Conservation (phyloP, 768 basidiomycete species). For the Sistotremastrum suecicum region DNA sequence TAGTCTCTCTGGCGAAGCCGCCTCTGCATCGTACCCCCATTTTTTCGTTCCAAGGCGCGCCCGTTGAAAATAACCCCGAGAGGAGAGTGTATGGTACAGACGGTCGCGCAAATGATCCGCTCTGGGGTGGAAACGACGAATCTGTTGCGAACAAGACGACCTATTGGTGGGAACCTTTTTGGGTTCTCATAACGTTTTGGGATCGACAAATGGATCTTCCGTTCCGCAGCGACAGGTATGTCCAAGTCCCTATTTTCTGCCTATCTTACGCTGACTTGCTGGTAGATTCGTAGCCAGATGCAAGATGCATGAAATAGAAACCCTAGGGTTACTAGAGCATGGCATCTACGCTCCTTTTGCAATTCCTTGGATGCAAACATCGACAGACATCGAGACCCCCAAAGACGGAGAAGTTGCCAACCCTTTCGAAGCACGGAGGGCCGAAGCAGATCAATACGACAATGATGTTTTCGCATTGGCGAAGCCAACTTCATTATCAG, state of each 20-base stretch:
- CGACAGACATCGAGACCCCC: constrained; percentile 17
- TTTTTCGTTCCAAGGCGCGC: constrained; percentile 64
- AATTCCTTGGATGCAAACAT: constrained; percentile 19
- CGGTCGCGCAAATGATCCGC: constrained; percentile 44
- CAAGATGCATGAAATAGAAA: constrained; percentile 96
- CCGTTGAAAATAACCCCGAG: constrained; percentile 32
- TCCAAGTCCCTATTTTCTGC: background rate
- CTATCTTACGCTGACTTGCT: constrained; percentile 2
- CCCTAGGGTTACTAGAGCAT: constrained; percentile 83
- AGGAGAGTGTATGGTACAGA: constrained; percentile 28
- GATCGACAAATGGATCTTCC: constrained; percentile 79
- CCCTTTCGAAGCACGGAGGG: constrained; percentile 16
- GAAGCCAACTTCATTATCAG: constrained; percentile 14
- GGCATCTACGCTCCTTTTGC: constrained; percentile 73
- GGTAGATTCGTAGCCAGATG: constrained; percentile 80
- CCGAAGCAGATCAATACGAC: constrained; percentile 64
- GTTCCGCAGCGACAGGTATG: constrained; percentile 60
- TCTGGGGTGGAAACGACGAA: constrained; percentile 59
- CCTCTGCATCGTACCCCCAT: constrained; percentile 90
- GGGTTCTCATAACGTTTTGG: constrained; percentile 74
- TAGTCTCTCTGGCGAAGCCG: constrained; percentile 79
- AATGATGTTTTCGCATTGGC: constrained; percentile 47
- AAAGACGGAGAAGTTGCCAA: constrained; percentile 7
- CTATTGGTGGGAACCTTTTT: constrained; percentile 88
- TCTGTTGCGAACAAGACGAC: constrained; percentile 29